These are phyloP conservation scores for Lasiodiplodia sp. DNA, from an alignment of 2,329 filamentous ascomycete genomes.

Conservation along the genomic window DNA sequence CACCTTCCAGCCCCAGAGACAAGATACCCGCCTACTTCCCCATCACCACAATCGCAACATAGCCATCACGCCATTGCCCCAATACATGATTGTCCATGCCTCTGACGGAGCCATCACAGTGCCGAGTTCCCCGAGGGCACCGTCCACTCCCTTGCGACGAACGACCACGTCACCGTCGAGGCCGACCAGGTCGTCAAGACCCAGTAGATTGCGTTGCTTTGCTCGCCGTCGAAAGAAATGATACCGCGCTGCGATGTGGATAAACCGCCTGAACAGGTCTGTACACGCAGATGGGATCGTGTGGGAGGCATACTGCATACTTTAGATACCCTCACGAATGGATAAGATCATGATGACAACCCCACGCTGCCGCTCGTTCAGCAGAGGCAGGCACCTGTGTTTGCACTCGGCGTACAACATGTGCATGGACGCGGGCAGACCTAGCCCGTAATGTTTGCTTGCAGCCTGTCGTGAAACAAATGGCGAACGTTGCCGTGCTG, in stretches of 20 bases:
- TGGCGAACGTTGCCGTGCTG: neutral
- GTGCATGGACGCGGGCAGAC: neutral
- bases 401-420: neutral
- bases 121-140: conserved; percentile 74
- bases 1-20: neutral
- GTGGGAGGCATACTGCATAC: conserved; percentile 27
- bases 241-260: conserved; percentile 19
- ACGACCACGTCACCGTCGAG: conserved; percentile 83
- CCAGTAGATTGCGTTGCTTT: conserved; percentile 64
- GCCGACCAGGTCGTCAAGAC: conserved; percentile 72
- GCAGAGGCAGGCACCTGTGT: neutral
- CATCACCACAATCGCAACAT: neutral
- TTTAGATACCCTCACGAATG: conserved; percentile 30
- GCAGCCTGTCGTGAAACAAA: neutral
- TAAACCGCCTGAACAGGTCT: neutral
- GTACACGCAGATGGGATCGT: conserved; percentile 24
- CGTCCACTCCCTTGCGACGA: conserved; percentile 69
- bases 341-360: conserved; percentile 21
- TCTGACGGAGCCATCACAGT: conserved; percentile 54
- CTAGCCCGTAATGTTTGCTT: neutral
- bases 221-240: conserved; percentile 2
- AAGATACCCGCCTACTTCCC: neutral
- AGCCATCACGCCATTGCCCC: neutral
- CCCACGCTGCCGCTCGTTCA: neutral
- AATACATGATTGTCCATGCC: neutral